These are phyloP conservation scores for Trichocomaceae sp. DNA, from an alignment of 2,329 filamentous ascomycete species.

Conservation along the genomic window DNA sequence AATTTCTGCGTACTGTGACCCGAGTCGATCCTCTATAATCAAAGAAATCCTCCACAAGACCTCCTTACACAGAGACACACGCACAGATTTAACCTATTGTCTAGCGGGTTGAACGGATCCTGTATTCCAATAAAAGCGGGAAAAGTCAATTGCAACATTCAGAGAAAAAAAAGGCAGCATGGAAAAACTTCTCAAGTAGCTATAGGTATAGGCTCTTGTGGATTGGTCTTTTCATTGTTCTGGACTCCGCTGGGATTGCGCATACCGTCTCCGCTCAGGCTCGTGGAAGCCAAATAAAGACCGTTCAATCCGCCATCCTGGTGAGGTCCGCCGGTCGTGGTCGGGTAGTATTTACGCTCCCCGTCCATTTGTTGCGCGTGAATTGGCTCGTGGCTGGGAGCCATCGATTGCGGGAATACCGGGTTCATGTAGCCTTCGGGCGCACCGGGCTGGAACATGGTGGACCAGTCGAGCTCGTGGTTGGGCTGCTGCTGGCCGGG, in stretches of 20 bases:
- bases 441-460: slow-evolving; percentile 70
- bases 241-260: slow-evolving; percentile 42
- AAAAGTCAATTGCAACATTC: slow-evolving; percentile 45
- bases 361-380: slow-evolving; percentile 60
- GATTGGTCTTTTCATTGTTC: slow-evolving; percentile 47
- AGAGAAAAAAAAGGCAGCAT: background rate
- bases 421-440: slow-evolving; percentile 59
- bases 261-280: slow-evolving; percentile 42
- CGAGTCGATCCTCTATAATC: background rate
- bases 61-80: no score
- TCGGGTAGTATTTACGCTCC: slow-evolving; percentile 49
- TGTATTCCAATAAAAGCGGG: slow-evolving; percentile 43
- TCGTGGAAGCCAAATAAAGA: slow-evolving; percentile 43
- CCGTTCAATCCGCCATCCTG: slow-evolving; percentile 43
- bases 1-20: slow-evolving; percentile 8
- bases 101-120: slow-evolving; percentile 51
- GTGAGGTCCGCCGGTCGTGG: slow-evolving; percentile 31
- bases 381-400: slow-evolving; percentile 62
- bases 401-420: slow-evolving; percentile 59
- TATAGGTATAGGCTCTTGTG: slow-evolving; percentile 21
- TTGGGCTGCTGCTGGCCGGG: slow-evolving; percentile 53
- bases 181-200: slow-evolving; percentile 11
- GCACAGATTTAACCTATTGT: slow-evolving; percentile 35
- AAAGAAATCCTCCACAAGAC: background rate
- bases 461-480: slow-evolving; percentile 64